Conservation (phyloP, 768 basidiomycete species). For the Lepiota subincarnata region DNA sequence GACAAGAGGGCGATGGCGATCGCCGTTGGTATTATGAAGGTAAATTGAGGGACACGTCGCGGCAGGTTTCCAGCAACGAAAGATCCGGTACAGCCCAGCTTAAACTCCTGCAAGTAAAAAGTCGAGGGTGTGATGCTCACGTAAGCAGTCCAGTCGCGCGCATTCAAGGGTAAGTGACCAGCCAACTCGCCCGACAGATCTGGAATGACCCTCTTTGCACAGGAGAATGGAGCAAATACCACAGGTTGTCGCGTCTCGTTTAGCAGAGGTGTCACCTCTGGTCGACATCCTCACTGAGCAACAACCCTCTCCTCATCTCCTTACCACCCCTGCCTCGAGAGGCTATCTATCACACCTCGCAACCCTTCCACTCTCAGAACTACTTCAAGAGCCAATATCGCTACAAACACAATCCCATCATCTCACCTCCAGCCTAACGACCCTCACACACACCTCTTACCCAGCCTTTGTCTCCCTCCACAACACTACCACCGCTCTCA, state of each 20-base stretch:
- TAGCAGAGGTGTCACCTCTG: slow-evolving; percentile 28
- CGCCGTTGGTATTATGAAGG: too few species aligned
- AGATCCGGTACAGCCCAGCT: too few species aligned
- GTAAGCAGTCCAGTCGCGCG: too few species aligned
- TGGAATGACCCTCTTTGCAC: not conserved
- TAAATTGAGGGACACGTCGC: too few species aligned
- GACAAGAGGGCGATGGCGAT: too few species aligned
- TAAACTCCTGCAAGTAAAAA: too few species aligned
- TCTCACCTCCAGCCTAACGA: slow-evolving; percentile 84
- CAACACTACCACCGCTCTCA: slow-evolving; percentile 68
- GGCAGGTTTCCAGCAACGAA: too few species aligned
- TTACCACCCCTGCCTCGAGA: slow-evolving; percentile 29
- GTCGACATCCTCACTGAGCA: slow-evolving; percentile 28
- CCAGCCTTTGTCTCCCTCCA: slow-evolving; percentile 90
- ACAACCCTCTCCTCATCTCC: slow-evolving; percentile 18
- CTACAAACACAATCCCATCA: slow-evolving; percentile 84
- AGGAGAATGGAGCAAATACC: slow-evolving; percentile 11
- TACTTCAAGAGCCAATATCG: slow-evolving; percentile 69
- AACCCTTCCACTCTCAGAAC: slow-evolving; percentile 57
- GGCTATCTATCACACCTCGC: slow-evolving; percentile 65
- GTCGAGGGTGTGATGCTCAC: too few species aligned
- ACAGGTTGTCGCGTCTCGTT: slow-evolving; percentile 21
- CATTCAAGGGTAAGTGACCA: not conserved
- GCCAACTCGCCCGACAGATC: not conserved
- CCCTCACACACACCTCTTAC: slow-evolving; percentile 87